A percentile compares a stretch with the other conserved stretches of the same genome.
Evolutionary conservation across 352 stramenopile species (phyloP).

Genomic region (Phytophthora ohioensis): DNA sequence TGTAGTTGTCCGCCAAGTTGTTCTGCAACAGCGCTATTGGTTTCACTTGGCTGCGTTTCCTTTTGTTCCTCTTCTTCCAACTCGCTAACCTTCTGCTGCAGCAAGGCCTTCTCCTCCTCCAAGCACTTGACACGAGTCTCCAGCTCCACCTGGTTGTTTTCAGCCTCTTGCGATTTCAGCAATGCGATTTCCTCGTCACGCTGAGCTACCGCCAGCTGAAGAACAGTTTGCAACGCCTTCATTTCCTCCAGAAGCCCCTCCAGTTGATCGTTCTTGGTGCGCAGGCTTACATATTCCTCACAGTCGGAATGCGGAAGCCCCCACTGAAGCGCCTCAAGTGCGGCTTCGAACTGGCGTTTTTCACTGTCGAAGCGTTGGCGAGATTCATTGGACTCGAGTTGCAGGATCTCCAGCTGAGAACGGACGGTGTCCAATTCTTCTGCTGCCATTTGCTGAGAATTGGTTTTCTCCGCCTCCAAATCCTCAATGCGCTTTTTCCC

Average conservation of each 20-base stretch:
- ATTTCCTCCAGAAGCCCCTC: conserved; percentile 20
- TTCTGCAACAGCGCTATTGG: conserved; percentile 19
- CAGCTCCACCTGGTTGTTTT: conserved; percentile 20
- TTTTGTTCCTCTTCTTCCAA: conserved; percentile 23
- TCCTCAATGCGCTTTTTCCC: conserved; percentile 31
- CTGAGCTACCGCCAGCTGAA: conserved; percentile 30
- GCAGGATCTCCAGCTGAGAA: conserved; percentile 38
- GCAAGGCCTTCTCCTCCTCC: conserved; percentile 43
- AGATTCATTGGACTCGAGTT: conserved; percentile 23
- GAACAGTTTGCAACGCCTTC: conserved; percentile 29
- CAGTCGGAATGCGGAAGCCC: not conserved
- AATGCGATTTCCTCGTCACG: conserved; percentile 38
- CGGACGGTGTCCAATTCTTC: conserved; percentile 41
- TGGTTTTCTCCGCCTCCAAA: conserved; percentile 34
- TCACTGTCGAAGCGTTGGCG: conserved; percentile 25
- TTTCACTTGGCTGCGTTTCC: conserved; percentile 9
- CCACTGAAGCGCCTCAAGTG: conserved; percentile 27
- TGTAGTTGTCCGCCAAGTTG: conserved; percentile 46
- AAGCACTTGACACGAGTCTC: conserved; percentile 40
- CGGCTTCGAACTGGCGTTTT: conserved; percentile 36
- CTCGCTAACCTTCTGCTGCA: conserved; percentile 39
- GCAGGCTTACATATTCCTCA: conserved; percentile 9
- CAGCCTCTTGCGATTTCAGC: conserved; percentile 9
- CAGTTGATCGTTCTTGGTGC: conserved; percentile 19
- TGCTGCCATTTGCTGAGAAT: conserved; percentile 39